These are phyloP conservation scores for Mallotus repandus DNA, from an alignment of 441 rosid species.

Conservation along the genomic window DNA sequence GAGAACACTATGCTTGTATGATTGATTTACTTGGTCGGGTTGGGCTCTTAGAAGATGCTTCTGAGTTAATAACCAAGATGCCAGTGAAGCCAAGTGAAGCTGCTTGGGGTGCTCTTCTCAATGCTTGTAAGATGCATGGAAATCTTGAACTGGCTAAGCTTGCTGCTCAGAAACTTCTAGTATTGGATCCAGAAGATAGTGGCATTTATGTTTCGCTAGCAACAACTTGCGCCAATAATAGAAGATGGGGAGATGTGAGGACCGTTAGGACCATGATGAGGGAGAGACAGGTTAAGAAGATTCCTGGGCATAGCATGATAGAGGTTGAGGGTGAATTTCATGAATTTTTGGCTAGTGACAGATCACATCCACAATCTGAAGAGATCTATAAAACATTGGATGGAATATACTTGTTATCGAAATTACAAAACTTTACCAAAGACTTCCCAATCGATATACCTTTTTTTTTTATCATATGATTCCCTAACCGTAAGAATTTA, in stretches of 20 bases:
- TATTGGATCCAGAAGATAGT: constrained; percentile 18
- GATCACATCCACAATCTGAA: constrained; percentile 10
- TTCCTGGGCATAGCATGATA: constrained; percentile 21
- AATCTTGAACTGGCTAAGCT: constrained; percentile 15
- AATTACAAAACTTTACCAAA: background rate
- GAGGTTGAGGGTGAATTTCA: constrained; percentile 13
- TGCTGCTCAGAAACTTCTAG: background rate
- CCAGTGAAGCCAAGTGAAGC: constrained; percentile 19
- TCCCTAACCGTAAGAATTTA: background rate
- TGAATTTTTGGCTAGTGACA: constrained; percentile 9
- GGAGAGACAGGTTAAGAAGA: constrained; percentile 15
- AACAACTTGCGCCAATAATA: constrained; percentile 10
- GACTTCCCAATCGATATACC: background rate
- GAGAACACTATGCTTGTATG: constrained; percentile 20
- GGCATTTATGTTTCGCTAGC: constrained; percentile 11
- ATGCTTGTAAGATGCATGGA: constrained; percentile 20
- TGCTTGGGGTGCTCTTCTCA: constrained; percentile 22
- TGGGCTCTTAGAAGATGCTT: constrained; percentile 18
- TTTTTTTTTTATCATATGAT: background rate
- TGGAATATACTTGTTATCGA: background rate
- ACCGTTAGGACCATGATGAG: constrained; percentile 16
- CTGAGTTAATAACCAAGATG: constrained; percentile 14
- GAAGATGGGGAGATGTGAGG: constrained; percentile 17
- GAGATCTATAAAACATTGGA: constrained; percentile 9
- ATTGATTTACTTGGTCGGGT: constrained; percentile 21